Evolutionary conservation across 139 green algal genomes (phyloP).

Genomic region (Edaphochlamys debaryana): DNA sequence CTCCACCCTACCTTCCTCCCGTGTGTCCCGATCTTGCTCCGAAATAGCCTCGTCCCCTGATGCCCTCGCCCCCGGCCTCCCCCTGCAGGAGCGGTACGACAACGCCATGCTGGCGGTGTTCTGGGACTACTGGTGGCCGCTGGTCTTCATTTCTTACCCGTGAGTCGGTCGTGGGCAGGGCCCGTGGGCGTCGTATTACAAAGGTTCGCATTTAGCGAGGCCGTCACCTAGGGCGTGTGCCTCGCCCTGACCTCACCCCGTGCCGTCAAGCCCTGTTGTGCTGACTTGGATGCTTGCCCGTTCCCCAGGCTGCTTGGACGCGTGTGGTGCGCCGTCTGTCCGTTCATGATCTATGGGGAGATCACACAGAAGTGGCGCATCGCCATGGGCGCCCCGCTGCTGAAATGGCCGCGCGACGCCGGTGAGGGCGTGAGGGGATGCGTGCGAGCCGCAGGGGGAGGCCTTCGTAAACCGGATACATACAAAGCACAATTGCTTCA

Average conservation of each 20-base stretch:
- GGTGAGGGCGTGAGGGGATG: conserved; percentile 16
- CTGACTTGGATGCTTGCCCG: too few species aligned
- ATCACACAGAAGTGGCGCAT: conserved; percentile 73
- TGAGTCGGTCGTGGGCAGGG: too few species aligned
- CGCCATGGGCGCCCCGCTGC: conserved; percentile 57
- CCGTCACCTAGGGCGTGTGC: too few species aligned
- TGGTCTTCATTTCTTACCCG: conserved; percentile 81
- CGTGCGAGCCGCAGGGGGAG: too few species aligned
- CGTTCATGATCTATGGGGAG: conserved; percentile 90
- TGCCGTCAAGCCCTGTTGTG: too few species aligned
- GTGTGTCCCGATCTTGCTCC: neutral
- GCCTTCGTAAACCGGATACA: too few species aligned
- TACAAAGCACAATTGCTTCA: too few species aligned
- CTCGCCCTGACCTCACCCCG: too few species aligned
- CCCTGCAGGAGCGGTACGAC: conserved; percentile 69
- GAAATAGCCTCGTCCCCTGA: too few species aligned
- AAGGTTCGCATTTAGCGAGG: too few species aligned
- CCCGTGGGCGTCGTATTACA: too few species aligned
- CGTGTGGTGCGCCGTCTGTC: conserved; percentile 86
- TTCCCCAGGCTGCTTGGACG: conserved; percentile 81
- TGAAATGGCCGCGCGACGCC: conserved; percentile 75
- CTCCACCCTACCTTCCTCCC: too few species aligned
- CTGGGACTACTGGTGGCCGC: conserved; percentile 86
- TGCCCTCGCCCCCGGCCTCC: neutral
- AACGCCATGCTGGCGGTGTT: conserved; percentile 85